Base-by-base conservation (phyloP, 176 grass and related monocot species). In the Avena sativa region DNA sequence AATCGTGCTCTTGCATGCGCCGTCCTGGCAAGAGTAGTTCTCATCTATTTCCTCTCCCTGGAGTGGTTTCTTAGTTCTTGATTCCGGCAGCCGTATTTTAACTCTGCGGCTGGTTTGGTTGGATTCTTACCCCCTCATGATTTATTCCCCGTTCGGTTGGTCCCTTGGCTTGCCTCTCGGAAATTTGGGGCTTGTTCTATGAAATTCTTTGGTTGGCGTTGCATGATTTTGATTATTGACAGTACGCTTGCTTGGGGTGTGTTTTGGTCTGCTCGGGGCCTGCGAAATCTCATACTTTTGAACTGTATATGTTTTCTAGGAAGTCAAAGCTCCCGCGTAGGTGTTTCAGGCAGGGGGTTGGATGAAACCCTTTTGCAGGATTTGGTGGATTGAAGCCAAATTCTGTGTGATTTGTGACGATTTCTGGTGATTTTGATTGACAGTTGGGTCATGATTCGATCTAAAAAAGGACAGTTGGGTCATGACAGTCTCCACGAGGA, bases 1-100 rank as follows among this genome's bases (percentile, higher is more conserved):
- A 87, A 78, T 83, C 71, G 3, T 36, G 72, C 87, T 87, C 79
- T 87, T 90, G 52, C n/a, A 76, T 87, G 75, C 32, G 16, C 74
- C 40, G 49, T 57, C 6, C 64, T 55, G 36, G 4, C 34, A 19
- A 64, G 46, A 48, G 46, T 83, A 51, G 20, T 71, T 32, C 32
- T 46, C 15, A 43, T 79, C 80, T 73, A 25, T 62, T 86, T 46
- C 32, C 46, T n/a, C 61, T 64, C 79, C 32, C 28, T 44, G 63
- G 89, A 48, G 84, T 78, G 52, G 28, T 21, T 73, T 72, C 64
- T 59, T 63, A 47, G 73, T 57, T 90, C 36, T 69, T 79, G 65
- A 72, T 86, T 86, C 47, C 17, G 61, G 40, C 61, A 62, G 46
- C 84, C 62, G 23, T 83, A 28, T 16, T 66, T 25, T 68, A 17